Base-by-base conservation (phyloP, 164 flowering plant species). In the Kalanchoe fedtschenkoi region DNA sequence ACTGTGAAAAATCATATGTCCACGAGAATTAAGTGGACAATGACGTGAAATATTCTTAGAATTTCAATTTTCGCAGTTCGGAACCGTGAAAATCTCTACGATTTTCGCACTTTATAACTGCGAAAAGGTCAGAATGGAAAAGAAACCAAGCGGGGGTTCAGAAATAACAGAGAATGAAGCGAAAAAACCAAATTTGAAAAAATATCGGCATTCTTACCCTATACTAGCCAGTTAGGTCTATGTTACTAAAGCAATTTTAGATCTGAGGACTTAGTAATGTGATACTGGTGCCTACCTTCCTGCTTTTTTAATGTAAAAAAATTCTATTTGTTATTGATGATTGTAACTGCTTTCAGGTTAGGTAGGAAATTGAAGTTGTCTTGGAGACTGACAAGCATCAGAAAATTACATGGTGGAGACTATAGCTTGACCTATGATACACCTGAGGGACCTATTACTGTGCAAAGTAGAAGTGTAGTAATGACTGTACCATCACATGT, bases 401-500 rank as follows among this genome's bases (percentile, higher is more conserved):
- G 44, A 61, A 86, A 77, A 62, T 68, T 76, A 69, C 78, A 80
- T 34, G 54, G 71, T 38, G 81, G 84, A 46, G 83, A 78, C 39
- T 93, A 83, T 67, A 64, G 28, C 34, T 78, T 93, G 78, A 81
- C 80, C 16, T 93, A 88, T 69, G 95, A 93, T 77, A 90, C 97
- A 34, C 95, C 96, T 46, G 80, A 82, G 63, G 98, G 97, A 47
- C 58, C 69, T 68, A 73, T 81, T 57, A 80, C 86, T 38, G 62
- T 93, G 61, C 77, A 66, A 71, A 73, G 77, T 61, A 86, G 74
- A 79, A 79, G 81, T 71, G 84, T 93, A 42, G 75, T 93, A 53
- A 72, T 93, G 82, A 93, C 98, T 47, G 72, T 88, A 64, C 98
- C 98, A 51, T 85, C 98, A 38, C 70, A 85, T 68, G 76, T 88